Evolutionary conservation across 768 basidiomycete genomes (phyloP), one percentile per base, ranked within the genome.

Genomic region (Cubamyces lactineus): DNA sequence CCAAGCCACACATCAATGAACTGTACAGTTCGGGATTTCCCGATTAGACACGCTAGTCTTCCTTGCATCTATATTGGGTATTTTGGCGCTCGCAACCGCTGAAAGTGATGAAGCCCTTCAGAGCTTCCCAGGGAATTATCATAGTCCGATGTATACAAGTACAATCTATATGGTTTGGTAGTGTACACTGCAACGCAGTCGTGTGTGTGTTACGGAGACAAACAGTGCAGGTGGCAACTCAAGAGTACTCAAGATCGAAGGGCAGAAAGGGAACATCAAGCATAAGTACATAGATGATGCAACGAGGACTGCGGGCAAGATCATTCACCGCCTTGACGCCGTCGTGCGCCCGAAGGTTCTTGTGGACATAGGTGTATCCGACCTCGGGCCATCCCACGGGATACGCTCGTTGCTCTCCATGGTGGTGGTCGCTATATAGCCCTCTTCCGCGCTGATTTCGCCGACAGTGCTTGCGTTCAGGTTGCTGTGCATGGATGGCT

Each of bases 11-110:
- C 43, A 38, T 59, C 23, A 58, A 28, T 59, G 67, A 77, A 78
- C 79, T 80, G 61, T 80, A 80, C 73, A 80, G 75, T 49, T 60
- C 77, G 79, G 78, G 61, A 65, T 54, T 64, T 69, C 24, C 78
- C 78, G 77, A 62, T 13, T 53, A 56, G 53, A 66, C 59, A 46
- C 50, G 49, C 64, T 24, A 49, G 43, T 46, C 62, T 58, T 26
- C 30, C 49, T 58, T 15, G 34, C 40, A 45, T 23, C 53, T 28
- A 2, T 1, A 41, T 49, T 30, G n/a, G 51, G 53, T 4, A 23
- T 4, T 30, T 15, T 40, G n/a, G 12, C 51, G 43, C 30, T 40
- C 48, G 24, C 42, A 38, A 38, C 30, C 34, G 9, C 34, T 34
- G 9, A 11, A 9, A 3, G 28, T 7, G 3, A 28, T 28, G n/a